Conservation (phyloP, 1,139 yeast species). For the Scheffersomyces titani region DNA sequence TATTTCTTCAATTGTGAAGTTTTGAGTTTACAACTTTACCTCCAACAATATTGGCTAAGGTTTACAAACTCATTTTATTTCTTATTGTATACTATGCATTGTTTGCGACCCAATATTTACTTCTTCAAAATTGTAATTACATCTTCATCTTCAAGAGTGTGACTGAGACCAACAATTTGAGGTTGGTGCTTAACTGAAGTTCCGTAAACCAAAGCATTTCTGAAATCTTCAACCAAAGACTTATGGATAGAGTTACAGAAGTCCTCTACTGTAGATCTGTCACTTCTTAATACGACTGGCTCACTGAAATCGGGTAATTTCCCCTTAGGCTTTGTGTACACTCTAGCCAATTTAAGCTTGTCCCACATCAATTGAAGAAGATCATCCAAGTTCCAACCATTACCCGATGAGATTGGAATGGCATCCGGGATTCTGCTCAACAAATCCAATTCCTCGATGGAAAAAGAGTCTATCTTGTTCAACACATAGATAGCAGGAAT, state of each 20-base stretch:
- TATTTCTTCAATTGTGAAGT: neutral
- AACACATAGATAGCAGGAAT: constrained; percentile 93
- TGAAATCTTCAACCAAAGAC: constrained; percentile 88
- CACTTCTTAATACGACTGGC: constrained; percentile 87
- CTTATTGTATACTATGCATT: neutral
- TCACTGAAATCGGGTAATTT: constrained; percentile 88
- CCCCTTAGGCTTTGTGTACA: constrained; percentile 97
- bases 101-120: constrained; percentile 14
- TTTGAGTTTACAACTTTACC: neutral
- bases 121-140: constrained; percentile 93
- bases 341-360: constrained; percentile 83
- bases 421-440: constrained; percentile 93
- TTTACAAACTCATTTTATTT: neutral
- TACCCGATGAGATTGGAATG: constrained; percentile 92
- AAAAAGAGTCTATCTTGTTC: constrained; percentile 93
- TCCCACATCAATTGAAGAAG: constrained; percentile 95
- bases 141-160: constrained; percentile 88
- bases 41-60: neutral
- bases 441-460: constrained; percentile 88
- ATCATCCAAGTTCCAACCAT: constrained; percentile 97
- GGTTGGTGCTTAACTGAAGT: constrained; percentile 96
- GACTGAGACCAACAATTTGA: constrained; percentile 89
- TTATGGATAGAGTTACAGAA: constrained; percentile 97
- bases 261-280: constrained; percentile 85
- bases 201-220: constrained; percentile 89